Evolutionary conservation across 257 asterid species (phyloP), one percentile per base, ranked within the genome.

Genomic region (Anisodus tanguticus): DNA sequence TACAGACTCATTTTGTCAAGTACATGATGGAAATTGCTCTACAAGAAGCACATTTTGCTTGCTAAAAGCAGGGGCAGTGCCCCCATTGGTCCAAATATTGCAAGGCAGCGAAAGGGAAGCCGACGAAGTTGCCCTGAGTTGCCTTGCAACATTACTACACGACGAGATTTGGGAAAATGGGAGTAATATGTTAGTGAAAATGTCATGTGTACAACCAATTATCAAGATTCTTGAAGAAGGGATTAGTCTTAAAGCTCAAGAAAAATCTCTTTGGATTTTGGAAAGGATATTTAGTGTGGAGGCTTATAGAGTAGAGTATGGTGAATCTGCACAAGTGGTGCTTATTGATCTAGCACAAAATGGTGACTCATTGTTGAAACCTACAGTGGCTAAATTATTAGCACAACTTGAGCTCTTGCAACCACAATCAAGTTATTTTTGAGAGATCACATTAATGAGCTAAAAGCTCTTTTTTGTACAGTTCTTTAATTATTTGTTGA

Each of bases 391-490:
- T 41, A 91, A 89, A 87, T 80, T 94, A n/a, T 87, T 95, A 90
- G 99, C 97, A 58, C 97, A 93, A 86, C 94, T 95, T 86, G 93
- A 94, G 55, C 93, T 92, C 51, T 84, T 94, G 94, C 97, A 92
- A 88, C 58, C 45, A 79, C 96, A 93, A 85, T 94, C 97, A 47
- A 91, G 91, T 87, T 94, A 95, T 84, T 93, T 93, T 72, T 95
- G 91, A 93, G 72, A 53, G 64, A 78, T n/a, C 69, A 13, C 6
- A 5, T 8, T 17, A 71, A 16, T 2, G 31, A 45, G 43, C 70
- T 10, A 1, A 71, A 66, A 12, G 15, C 54, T 9, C 2, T 69
- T 8, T 47, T 19, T 17, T 8, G 7, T 63, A 63, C 10, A 63
- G 41, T 26, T 54, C 4, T 54, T 64, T 8, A 26, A 64, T 2